Base-by-base conservation (phyloP, 805 yeast genomes). In the Komagataella phaffii region DNA sequence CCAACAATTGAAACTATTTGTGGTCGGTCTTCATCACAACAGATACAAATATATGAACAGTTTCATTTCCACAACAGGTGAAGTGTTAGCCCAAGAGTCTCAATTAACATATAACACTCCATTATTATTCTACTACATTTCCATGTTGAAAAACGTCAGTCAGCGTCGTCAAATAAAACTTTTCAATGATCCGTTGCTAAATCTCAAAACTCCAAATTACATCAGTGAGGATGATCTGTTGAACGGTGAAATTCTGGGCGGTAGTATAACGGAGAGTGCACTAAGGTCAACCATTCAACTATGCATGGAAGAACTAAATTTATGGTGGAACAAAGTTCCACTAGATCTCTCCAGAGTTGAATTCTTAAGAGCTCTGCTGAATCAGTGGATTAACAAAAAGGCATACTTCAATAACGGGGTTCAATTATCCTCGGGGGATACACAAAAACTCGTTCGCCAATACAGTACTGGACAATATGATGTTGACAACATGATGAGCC, bases 21-120 rank as follows among this genome's bases (percentile, higher is more conserved):
- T 80, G 53, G 79, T 83, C 40, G 88, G 88, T 45, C 75, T 82
- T 63, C 83, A 82, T 73, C 82, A 88, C 66, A 88, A 88, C 58
- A 73, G 87, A 61, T 82, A 88, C 88, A 88, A 83, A 63, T 82
- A 82, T 71, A 81, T 82, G 58, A 83, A 82, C 76, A 76, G 82
- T 50, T 80, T 76, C 66, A 80, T 80, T 67, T 83, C 83, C 69
- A 76, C 78, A 51, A 73, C 83, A 64, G 72, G 86, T 61, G 75
- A 74, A 61, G 69, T 81, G 55, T 74, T 82, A 55, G 87, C 88
- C 23, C 87, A 82, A 68, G 76, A 88, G 58, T 72, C 77, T 45
- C 85, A 80, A 61, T 85, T 83, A 52, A 80, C 82, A 51, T 81
- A 81, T 86, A 63, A 71, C 44, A 80, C 81, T 18, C 86, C 85